phyloP scores from a whole-genome alignment of 139 green algal genomes.

The Chlorella vulgaris region DNA sequence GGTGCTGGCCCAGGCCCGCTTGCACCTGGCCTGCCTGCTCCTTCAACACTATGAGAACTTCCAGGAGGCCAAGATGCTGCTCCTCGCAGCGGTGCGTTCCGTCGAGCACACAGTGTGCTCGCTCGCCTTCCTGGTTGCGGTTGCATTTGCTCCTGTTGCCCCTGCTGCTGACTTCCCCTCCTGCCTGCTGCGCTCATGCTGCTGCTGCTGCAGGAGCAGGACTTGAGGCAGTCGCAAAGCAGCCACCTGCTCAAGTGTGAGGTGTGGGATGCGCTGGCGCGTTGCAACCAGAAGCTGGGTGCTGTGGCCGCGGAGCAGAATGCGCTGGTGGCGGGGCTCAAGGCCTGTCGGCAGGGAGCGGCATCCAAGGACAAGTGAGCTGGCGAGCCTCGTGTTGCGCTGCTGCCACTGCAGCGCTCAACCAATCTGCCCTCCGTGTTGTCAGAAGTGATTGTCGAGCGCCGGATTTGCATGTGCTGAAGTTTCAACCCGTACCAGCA shows the following conservation, averaged over 20 bases:
- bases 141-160: too few species aligned
- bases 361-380: constrained; percentile 25
- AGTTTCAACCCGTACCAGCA: too few species aligned
- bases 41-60: constrained; percentile 44
- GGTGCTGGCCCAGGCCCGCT: constrained; percentile 3
- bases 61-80: not conserved
- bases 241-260: constrained; percentile 27
- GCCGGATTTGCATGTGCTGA: too few species aligned
- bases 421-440: too few species aligned
- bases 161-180: too few species aligned
- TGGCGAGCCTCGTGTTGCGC: too few species aligned
- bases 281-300: constrained; percentile 25
- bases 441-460: too few species aligned
- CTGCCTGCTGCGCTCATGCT: too few species aligned
- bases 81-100: constrained; percentile 11
- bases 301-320: constrained; percentile 6
- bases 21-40: constrained; percentile 29
- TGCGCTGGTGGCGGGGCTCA: constrained; percentile 9
- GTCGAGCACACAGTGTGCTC: too few species aligned
- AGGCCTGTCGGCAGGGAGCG: constrained; percentile 10
- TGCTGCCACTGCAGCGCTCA: too few species aligned
- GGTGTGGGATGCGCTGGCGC: constrained; percentile 22
- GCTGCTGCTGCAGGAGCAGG: constrained; percentile 19
- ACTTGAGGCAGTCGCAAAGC: constrained; percentile 7
- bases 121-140: too few species aligned